A percentile compares a stretch with the other conserved stretches of the same genome.
Conservation (phyloP, 208 protist genomes). For the Naegleria lovaniensis region DNA sequence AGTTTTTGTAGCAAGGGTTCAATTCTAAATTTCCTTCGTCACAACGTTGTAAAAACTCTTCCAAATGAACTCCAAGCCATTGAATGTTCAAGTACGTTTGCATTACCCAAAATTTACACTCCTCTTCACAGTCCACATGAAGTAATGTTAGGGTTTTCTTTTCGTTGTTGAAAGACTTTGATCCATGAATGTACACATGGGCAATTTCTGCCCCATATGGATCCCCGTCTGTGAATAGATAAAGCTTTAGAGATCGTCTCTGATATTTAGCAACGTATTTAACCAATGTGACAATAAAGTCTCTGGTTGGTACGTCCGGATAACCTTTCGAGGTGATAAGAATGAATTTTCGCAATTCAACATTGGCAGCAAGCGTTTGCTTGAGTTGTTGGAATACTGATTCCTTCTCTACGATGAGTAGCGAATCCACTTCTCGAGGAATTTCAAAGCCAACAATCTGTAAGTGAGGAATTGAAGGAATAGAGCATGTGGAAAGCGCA, state of each 20-base stretch:
- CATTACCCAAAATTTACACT: background rate
- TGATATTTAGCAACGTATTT: background rate
- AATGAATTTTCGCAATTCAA: background rate
- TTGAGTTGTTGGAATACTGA: background rate
- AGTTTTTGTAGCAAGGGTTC: background rate
- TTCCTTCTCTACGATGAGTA: background rate
- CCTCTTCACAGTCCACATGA: background rate
- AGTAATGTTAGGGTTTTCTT: background rate
- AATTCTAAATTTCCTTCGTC: background rate
- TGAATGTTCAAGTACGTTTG: background rate
- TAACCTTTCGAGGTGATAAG: background rate
- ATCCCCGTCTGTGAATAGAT: background rate
- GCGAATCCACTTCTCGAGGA: background rate
- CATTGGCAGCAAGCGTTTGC: background rate
- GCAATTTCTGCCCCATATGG: slow-evolving; percentile 21
- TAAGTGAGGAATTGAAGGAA: background rate
- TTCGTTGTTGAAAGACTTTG: background rate
- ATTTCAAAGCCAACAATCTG: background rate
- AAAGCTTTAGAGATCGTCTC: background rate
- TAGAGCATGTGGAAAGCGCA: background rate
- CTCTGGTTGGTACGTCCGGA: slow-evolving; percentile 1
- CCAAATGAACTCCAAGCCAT: background rate
- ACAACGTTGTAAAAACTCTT: background rate
- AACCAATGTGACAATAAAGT: background rate
- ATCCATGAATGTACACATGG: background rate